Evolutionary conservation across 441 rosid species (phyloP).

Genomic region (Sinapis alba): DNA sequence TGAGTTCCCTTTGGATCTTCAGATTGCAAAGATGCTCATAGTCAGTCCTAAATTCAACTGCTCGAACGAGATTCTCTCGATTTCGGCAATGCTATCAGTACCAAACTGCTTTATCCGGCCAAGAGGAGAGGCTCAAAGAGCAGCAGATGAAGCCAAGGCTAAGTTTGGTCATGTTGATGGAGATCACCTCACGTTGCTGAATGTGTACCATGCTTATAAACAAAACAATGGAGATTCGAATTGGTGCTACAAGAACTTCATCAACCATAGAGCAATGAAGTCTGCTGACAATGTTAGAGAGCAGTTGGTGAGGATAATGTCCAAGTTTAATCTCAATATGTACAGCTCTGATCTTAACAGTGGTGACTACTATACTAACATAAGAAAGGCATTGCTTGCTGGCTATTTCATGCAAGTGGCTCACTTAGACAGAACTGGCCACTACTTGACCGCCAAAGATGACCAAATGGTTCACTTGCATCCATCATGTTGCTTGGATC

Average conservation of each 20-base stretch:
- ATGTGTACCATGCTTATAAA: constrained; percentile 4
- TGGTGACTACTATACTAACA: constrained; percentile 80
- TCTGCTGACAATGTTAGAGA: constrained; percentile 1
- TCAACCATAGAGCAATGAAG: neutral
- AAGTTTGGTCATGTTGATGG: neutral
- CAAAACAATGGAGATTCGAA: neutral
- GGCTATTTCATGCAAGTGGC: constrained; percentile 96
- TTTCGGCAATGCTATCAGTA: constrained; percentile 89
- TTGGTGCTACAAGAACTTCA: neutral
- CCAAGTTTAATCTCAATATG: neutral
- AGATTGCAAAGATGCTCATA: constrained; percentile 84
- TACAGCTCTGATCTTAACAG: constrained; percentile 54
- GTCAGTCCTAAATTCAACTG: constrained; percentile 86
- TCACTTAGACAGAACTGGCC: constrained; percentile 45
- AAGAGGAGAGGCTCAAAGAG: constrained; percentile 92
- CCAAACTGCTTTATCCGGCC: constrained; percentile 97
- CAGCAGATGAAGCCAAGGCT: constrained; percentile 59
- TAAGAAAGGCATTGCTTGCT: constrained; percentile 73
- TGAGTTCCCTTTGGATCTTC: constrained; percentile 45
- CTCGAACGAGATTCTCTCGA: constrained; percentile 70
- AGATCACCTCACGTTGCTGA: neutral
- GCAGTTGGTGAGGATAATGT: neutral
- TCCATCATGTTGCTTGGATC: constrained; percentile 39
- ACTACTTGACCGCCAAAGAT: constrained; percentile 6
- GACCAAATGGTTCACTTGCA: constrained; percentile 2